Conservation (phyloP, 352 stramenopile genomes). For the Thalassiosira exigua region DNA sequence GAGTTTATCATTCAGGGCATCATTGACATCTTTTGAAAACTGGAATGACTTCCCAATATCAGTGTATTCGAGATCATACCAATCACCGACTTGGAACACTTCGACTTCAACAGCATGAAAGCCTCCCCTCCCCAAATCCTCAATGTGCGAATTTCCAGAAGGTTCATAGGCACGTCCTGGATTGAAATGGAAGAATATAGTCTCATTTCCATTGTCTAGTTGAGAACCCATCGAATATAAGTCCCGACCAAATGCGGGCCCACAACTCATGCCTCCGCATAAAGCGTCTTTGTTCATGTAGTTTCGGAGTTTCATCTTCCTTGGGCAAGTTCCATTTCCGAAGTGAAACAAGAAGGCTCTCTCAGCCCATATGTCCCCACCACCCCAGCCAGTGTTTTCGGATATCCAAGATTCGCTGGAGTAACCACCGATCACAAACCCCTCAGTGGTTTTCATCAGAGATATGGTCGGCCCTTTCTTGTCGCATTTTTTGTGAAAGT, state of each 20-base stretch:
- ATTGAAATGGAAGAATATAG: neutral
- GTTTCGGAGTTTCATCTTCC: conserved; percentile 12
- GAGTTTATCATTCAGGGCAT: conserved; percentile 31
- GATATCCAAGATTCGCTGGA: conserved; percentile 13
- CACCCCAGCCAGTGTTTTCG: neutral
- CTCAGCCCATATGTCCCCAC: neutral
- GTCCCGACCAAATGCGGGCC: conserved; percentile 1
- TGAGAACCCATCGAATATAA: neutral
- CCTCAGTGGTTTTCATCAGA: conserved; percentile 15
- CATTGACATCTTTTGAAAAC: conserved; percentile 34
- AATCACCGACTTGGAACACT: conserved; percentile 2
- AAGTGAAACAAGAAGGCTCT: conserved; percentile 10
- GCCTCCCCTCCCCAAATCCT: neutral
- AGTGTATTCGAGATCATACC: neutral
- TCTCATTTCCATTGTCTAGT: neutral
- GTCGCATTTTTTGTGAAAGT: conserved; percentile 21
- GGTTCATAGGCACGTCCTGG: neutral
- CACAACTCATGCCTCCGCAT: neutral
- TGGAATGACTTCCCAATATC: neutral
- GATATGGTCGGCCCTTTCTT: conserved; percentile 11
- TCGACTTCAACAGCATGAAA: conserved; percentile 10
- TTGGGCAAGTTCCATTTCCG: conserved; percentile 6
- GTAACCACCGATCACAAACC: conserved; percentile 14
- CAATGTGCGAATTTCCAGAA: neutral
- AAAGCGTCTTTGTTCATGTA: neutral